Base-by-base conservation (phyloP, 257 asterid species). In the Euphrasia confusa region DNA sequence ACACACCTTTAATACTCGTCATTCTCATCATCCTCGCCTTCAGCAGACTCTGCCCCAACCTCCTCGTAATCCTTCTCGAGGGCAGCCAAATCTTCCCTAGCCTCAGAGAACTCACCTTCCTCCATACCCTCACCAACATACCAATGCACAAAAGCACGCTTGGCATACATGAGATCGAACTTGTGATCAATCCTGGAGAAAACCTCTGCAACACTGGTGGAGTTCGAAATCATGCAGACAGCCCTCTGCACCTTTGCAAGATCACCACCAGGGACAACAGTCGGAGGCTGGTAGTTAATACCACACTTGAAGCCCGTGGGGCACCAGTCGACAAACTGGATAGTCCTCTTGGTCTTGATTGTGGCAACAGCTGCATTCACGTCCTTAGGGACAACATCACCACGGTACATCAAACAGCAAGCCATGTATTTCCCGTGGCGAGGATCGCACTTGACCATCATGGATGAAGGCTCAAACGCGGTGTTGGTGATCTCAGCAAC, bases 401-500 rank as follows among this genome's bases (percentile, higher is more conserved):
- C 98, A 59, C 98, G 66, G 88, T 90, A 90, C 98, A 90, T 90
- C 77, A 90, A 59, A 50, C 98, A 90, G 75, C 98, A 90, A 10
- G 98, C 98, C 98, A 90, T 90, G 93, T 90, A 90, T 15, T 90
- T 90, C 0, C 97, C 97, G 6, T 90, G 97, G 56, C 97, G 96
- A 0, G 97, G 97, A 39, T 90, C 97, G 3, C 97, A 90, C 17
- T 90, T 90, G 0, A 90, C 97, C 97, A 90, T 90, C 98, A 90
- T 90, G 58, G 98, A 90, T 0, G 98, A 90, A 10, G 98, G 98
- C 82, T 90, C 98, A 2, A 90, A 90, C 0, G 98, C 98, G 18
- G 98, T 88, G 78, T 90, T 90, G 66, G 98, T 90, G 69, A 90
- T 90, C 66, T 90, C 98, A 0, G 98, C 84, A 14, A 90, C 98